phyloP scores from a whole-genome alignment of 2,329 filamentous ascomycete species.

The Colletotrichum costaricense region DNA sequence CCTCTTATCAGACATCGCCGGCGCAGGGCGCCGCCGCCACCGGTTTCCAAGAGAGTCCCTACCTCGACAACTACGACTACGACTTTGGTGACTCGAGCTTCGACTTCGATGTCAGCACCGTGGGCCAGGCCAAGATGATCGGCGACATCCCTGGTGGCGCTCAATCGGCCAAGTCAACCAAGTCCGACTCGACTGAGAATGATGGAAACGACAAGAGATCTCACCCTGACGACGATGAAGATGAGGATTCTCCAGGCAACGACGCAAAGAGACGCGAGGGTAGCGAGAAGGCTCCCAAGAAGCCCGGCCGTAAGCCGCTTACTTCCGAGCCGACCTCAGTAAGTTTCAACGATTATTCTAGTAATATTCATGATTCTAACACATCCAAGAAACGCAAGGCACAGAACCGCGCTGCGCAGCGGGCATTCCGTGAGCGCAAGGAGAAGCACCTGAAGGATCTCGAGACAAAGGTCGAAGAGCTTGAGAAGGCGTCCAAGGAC shows the following conservation, averaged over 20 bases:
- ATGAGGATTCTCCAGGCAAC: conserved; percentile 61
- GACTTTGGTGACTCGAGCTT: conserved; percentile 82
- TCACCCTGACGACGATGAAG: conserved; percentile 77
- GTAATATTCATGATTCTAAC: not conserved
- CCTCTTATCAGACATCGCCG: conserved; percentile 62
- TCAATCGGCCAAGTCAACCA: conserved; percentile 61
- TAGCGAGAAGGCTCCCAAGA: conserved; percentile 90
- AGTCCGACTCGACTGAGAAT: conserved; percentile 66
- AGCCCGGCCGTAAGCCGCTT: conserved; percentile 94
- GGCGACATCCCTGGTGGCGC: conserved; percentile 74
- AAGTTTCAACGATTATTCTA: conserved; percentile 53
- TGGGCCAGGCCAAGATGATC: conserved; percentile 74
- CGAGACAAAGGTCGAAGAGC: conserved; percentile 79
- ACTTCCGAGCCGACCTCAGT: conserved; percentile 96
- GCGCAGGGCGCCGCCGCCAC: conserved; percentile 54
- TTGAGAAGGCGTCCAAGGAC: conserved; percentile 85
- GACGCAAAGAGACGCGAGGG: conserved; percentile 80
- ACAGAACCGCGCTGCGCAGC: conserved; percentile 91
- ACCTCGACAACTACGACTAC: conserved; percentile 81
- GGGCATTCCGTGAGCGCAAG: conserved; percentile 94
- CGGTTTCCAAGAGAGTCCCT: conserved; percentile 80
- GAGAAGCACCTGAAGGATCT: conserved; percentile 90
- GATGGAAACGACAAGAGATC: conserved; percentile 78
- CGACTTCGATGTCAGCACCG: conserved; percentile 71
- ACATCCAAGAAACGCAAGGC: conserved; percentile 86